Base-by-base conservation (phyloP, 2,329 filamentous ascomycete genomes). In the Pseudogymnoascus sp. region DNA sequence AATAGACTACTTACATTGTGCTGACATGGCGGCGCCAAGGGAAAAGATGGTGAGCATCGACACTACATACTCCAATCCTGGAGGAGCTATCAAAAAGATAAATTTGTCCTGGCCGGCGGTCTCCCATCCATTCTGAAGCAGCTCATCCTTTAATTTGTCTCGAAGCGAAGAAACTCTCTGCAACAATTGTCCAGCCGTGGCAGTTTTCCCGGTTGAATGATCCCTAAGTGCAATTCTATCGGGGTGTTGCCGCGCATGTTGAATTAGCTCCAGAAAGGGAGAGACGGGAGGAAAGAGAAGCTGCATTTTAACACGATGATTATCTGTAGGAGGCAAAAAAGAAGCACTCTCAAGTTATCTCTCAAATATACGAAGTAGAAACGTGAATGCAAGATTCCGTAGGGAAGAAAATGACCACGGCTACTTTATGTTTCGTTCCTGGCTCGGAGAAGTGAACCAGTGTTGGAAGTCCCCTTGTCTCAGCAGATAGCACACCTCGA, bases 21-120 rank as follows among this genome's bases (percentile, higher is more conserved):
- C 60, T 21, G 67, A 67, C 31, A 67, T 64, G 36, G 57, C 66
- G 36, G 64, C 64, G 5, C 65, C 67, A 34, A 68, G 63, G n/a
- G 67, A 67, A 23, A 68, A 67, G n/a, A 68, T 68, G 14, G 66
- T 64, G 64, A 68, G 67, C 67, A 68, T 68, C 2, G 67, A 64
- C 4, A 66, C 64, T 40, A 68, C 64, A 39, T 68, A 68, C 31
- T 68, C 64, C 45, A 60, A 63, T 23, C 67, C 67, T 36, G 67
- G 67, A 39, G 66, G 63, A 16, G 64, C 67, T 62, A 68, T 34
- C 29, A 68, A 14, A 40, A 66, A 68, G 57, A 67, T 65, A 63
- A 68, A 68, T 36, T 59, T 62, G 29, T 67, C 67, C 11, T 66
- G 60, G 21, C 39, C 57, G 34, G 29, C 60, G 40, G 62, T 29